These are phyloP conservation scores for Arthonia radiata DNA, from an alignment of 495 filamentous ascomycete species.

Conservation along the genomic window DNA sequence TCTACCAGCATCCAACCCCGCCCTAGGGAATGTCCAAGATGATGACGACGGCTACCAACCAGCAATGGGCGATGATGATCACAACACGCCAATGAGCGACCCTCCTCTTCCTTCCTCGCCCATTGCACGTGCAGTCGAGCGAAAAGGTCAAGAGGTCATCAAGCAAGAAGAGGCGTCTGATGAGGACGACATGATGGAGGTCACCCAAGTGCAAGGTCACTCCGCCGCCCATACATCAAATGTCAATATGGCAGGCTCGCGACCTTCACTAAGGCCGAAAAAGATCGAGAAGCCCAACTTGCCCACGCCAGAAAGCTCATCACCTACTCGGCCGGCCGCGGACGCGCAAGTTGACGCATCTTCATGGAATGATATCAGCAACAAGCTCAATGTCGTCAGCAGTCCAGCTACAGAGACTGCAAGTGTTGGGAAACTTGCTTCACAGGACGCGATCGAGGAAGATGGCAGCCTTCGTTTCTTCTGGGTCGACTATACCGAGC, in stretches of 20 bases:
- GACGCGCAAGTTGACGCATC: constrained; percentile 55
- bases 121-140: constrained; percentile 49
- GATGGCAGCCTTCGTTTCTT: constrained; percentile 86
- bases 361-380: constrained; percentile 67
- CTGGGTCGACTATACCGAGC: constrained; percentile 88
- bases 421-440: constrained; percentile 50
- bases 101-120: constrained; percentile 61
- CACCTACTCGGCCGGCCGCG: constrained; percentile 33
- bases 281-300: constrained; percentile 41
- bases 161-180: constrained; percentile 36
- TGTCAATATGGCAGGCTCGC: constrained; percentile 68
- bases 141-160: constrained; percentile 28
- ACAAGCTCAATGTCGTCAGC: constrained; percentile 62
- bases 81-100: constrained; percentile 62
- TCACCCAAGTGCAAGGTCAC: constrained; percentile 43
- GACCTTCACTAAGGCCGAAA: constrained; percentile 51
- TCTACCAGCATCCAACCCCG: constrained; percentile 12
- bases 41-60: constrained; percentile 32
- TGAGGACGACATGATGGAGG: constrained; percentile 61
- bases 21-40: constrained; percentile 15
- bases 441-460: constrained; percentile 61
- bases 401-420: constrained; percentile 37
- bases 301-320: constrained; percentile 49
- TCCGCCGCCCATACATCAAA: constrained; percentile 36
- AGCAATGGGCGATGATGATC: constrained; percentile 26